Conservation (phyloP, 2,329 filamentous ascomycete genomes). For the Neocatenulostroma microsporum region DNA sequence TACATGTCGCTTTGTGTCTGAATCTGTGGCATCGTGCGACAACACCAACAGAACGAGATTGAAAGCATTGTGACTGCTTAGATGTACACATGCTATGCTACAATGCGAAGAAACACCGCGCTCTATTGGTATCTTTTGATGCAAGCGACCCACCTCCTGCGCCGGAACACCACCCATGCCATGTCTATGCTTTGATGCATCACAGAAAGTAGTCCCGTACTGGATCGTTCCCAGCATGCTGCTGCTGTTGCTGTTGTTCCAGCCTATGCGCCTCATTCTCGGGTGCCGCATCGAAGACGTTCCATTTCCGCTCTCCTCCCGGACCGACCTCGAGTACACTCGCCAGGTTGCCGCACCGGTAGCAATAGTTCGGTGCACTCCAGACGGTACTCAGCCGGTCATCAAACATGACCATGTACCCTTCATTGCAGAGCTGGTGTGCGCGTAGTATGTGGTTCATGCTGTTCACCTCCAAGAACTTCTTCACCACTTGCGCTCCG, state of each 20-base stretch:
- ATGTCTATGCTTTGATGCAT: too few relatives aligned
- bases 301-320: conserved; percentile 88
- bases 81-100: too few relatives aligned
- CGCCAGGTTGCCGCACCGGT: conserved; percentile 83
- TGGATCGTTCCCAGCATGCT: conserved; percentile 62
- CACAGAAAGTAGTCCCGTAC: conserved; percentile 57
- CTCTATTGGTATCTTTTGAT: too few relatives aligned
- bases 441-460: conserved; percentile 97
- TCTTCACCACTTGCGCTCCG: conserved; percentile 94
- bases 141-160: too few relatives aligned
- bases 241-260: conserved; percentile 63
- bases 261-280: conserved; percentile 84
- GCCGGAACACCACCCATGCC: too few relatives aligned
- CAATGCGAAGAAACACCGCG: too few relatives aligned
- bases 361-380: conserved; percentile 77
- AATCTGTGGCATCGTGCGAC: too few relatives aligned
- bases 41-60: too few relatives aligned
- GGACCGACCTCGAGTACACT: conserved; percentile 95
- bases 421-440: conserved; percentile 98
- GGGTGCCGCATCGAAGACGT: conserved; percentile 93
- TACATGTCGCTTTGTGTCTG: too few relatives aligned
- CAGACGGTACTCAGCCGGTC: conserved; percentile 92
- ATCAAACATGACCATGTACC: conserved; percentile 94
- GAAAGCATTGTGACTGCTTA: too few relatives aligned
- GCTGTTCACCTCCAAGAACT: conserved; percentile 92